A percentile compares a stretch with the other conserved stretches of the same genome.
phyloP scores from a whole-genome alignment of 805 yeast species.

The Cyberlindnera petersonii region DNA sequence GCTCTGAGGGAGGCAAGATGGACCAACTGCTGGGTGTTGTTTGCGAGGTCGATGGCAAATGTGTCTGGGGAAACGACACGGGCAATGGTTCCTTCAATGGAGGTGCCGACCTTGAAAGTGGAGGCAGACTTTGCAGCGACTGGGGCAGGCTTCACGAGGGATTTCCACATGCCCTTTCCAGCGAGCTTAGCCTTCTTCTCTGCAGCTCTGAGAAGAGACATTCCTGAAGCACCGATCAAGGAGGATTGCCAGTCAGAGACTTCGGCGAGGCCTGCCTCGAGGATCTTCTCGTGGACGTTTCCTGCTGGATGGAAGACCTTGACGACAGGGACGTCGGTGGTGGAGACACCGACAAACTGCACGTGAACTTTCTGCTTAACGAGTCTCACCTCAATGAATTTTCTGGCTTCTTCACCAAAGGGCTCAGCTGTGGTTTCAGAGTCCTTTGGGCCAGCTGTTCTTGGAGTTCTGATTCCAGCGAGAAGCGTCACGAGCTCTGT shows the following conservation, averaged over 20 bases:
- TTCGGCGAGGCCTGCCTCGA: constrained; percentile 68
- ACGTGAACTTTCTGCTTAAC: constrained; percentile 58
- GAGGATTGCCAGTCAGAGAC: constrained; percentile 79
- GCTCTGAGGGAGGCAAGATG: constrained; percentile 75
- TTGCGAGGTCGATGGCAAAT: constrained; percentile 45
- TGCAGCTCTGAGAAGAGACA: constrained; percentile 58
- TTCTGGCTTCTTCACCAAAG: constrained; percentile 61
- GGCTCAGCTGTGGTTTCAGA: constrained; percentile 45
- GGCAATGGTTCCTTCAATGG: constrained; percentile 51
- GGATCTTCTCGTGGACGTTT: constrained; percentile 61
- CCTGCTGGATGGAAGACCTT: constrained; percentile 71
- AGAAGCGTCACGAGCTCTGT: constrained; percentile 55
- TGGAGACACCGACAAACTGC: constrained; percentile 54
- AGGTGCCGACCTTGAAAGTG: constrained; percentile 41
- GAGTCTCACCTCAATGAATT: constrained; percentile 58
- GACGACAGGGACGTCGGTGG: constrained; percentile 58
- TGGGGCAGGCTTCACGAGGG: constrained; percentile 24
- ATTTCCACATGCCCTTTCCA: constrained; percentile 57
- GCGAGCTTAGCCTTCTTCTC: constrained; percentile 57
- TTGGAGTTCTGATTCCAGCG: constrained; percentile 73
- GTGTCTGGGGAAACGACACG: constrained; percentile 70
- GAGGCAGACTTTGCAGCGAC: constrained; percentile 24
- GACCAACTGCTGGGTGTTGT: constrained; percentile 49
- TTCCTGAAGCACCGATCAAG: constrained; percentile 58
- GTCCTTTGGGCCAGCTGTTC: constrained; percentile 50